These are phyloP conservation scores for Primulina tabacum DNA, from an alignment of 257 asterid genomes.

Conservation along the genomic window DNA sequence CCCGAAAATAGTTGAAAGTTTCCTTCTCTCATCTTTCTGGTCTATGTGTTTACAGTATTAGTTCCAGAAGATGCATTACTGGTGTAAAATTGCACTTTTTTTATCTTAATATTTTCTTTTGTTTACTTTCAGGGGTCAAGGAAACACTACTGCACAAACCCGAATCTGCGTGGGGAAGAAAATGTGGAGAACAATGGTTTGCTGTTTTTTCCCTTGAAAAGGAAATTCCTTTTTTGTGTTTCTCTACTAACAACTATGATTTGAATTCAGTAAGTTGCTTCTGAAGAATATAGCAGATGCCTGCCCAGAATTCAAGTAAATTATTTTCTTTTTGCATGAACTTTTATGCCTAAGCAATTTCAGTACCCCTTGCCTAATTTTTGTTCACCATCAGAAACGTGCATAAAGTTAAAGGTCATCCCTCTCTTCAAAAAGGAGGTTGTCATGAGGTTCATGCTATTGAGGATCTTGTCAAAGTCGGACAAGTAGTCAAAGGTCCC, in stretches of 20 bases:
- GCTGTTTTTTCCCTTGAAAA: constrained; percentile 21
- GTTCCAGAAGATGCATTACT: no score
- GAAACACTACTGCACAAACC: constrained; percentile 82
- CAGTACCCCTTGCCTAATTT: constrained; percentile 18
- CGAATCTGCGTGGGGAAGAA: constrained; percentile 52
- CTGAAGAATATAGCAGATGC: constrained; percentile 55
- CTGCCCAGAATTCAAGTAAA: constrained; percentile 86
- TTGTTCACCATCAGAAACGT: constrained; percentile 52
- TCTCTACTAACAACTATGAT: constrained; percentile 37
- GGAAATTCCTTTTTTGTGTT: constrained; percentile 13
- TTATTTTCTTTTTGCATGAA: constrained; percentile 16
- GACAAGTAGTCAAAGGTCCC: constrained; percentile 82
- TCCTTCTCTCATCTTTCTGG: constrained; percentile 8
- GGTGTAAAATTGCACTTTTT: no score
- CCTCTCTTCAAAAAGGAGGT: constrained; percentile 93
- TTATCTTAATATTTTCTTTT: not conserved
- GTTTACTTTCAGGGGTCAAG: constrained; percentile 73
- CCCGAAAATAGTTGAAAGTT: not conserved
- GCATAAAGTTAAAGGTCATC: constrained; percentile 81
- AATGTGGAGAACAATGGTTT: constrained; percentile 90
- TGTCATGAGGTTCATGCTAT: constrained; percentile 95
- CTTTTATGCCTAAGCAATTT: constrained; percentile 19
- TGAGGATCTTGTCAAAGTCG: constrained; percentile 96
- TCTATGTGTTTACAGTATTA: no score
- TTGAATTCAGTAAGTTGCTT: constrained; percentile 65